These are phyloP conservation scores for Rhodomyrtus psidioides DNA, from an alignment of 441 rosid genomes.

Conservation along the genomic window DNA sequence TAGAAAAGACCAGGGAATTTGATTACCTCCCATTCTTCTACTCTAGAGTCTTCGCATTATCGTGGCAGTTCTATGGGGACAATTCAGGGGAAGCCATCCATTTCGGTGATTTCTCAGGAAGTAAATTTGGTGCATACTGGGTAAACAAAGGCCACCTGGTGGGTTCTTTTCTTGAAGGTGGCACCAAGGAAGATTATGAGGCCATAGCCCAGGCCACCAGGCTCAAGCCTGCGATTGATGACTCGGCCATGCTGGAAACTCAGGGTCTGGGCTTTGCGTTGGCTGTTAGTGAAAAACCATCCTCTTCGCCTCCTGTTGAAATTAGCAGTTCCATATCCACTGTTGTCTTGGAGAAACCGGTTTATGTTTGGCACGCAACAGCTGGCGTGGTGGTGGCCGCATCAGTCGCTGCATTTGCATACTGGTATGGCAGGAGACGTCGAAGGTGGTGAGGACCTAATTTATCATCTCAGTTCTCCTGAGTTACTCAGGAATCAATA, in stretches of 20 bases:
- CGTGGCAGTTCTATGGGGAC: conserved; percentile 96
- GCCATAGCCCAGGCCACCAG: conserved; percentile 62
- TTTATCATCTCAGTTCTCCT: neutral
- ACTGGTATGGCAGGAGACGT: conserved; percentile 84
- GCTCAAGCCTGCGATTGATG: conserved; percentile 47
- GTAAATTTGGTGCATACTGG: conserved; percentile 83
- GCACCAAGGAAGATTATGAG: conserved; percentile 86
- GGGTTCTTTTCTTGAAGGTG: conserved; percentile 96
- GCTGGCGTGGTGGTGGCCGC: conserved; percentile 71
- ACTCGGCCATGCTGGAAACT: conserved; percentile 44
- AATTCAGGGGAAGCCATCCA: conserved; percentile 70
- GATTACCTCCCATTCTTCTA: conserved; percentile 90
- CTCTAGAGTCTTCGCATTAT: conserved; percentile 72
- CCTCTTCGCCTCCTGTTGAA: conserved; percentile 1
- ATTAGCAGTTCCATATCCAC: conserved; percentile 17
- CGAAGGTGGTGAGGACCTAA: conserved; percentile 55
- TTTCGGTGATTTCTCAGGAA: conserved; percentile 75
- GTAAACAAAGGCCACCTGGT: conserved; percentile 65
- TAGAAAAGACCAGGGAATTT: conserved; percentile 55
- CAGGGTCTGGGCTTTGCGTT: conserved; percentile 68
- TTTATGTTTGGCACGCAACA: conserved; percentile 57
- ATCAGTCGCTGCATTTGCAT: conserved; percentile 75
- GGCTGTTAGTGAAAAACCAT: conserved; percentile 31
- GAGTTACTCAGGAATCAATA: neutral
- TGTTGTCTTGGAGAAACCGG: conserved; percentile 39